Conservation (phyloP, 2,329 filamentous ascomycete genomes). For the Fusarium oligoseptatum region DNA sequence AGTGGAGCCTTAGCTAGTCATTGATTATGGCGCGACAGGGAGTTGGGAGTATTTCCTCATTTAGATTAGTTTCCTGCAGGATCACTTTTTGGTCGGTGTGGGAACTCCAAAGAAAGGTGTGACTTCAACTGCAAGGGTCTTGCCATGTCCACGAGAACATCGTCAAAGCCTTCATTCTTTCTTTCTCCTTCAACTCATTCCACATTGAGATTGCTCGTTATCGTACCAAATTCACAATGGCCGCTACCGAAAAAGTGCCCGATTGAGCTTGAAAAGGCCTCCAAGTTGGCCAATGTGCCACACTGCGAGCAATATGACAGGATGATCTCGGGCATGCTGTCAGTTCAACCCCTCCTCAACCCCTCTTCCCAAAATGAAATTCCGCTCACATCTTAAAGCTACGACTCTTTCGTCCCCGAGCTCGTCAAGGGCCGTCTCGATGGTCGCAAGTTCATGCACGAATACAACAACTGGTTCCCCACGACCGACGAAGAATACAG, state of each 20-base stretch:
- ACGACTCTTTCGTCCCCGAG: constrained; percentile 60
- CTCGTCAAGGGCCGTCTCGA: constrained; percentile 61
- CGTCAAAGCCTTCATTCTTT: not conserved
- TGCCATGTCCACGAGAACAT: not conserved
- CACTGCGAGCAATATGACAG: constrained; percentile 73
- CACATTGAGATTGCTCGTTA: not conserved
- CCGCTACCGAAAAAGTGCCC: constrained; percentile 21
- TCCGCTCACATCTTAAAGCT: constrained; percentile 54
- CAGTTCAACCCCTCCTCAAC: constrained; percentile 7
- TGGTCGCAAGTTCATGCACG: constrained; percentile 63
- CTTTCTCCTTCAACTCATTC: not conserved
- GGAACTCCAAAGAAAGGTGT: not conserved
- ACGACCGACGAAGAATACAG: constrained; percentile 42
- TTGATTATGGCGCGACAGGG: not conserved
- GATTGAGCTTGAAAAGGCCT: constrained; percentile 31
- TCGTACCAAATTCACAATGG: constrained; percentile 9
- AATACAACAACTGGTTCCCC: constrained; percentile 66
- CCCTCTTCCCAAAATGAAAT: too few species aligned
- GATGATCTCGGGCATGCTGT: constrained; percentile 75
- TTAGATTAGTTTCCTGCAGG: constrained; percentile 11
- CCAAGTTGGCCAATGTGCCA: constrained; percentile 61
- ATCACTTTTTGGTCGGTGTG: not conserved
- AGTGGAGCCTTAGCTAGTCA: not conserved
- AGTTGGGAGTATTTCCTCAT: constrained; percentile 25
- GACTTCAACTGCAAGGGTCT: not conserved